Base-by-base conservation (phyloP, 2,329 filamentous ascomycete species). In the Nemania serpens region DNA sequence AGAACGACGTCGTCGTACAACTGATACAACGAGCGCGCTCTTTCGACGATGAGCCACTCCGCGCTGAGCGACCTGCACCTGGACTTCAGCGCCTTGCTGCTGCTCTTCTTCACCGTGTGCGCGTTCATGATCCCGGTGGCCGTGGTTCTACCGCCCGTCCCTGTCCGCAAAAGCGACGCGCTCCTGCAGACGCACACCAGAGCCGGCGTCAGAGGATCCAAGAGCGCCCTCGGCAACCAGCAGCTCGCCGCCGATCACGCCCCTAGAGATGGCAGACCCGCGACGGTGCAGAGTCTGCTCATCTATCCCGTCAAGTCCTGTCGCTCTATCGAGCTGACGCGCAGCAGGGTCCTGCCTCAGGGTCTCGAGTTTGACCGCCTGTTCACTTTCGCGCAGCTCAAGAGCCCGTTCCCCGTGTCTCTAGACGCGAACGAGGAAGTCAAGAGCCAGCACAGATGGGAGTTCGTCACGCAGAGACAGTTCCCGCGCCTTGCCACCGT, bases 301-400 rank as follows among this genome's bases (percentile, higher is more conserved):
- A 83, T 93, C 61, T 94, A 95, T 74, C 93, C 93, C 0, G 78
- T 97, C 74, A 94, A 96, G 77, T 91, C 90, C 58, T 96, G 92
- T 74, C 81, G 79, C 58, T 90, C 89, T 29, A 86, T 96, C 56
- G 91, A 95, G 76, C 75, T 97, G 48, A 77, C 84, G 53, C 78
- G 82, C 62, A 85, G 84, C 61, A 83, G 85, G 55, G 82, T 95
- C 15, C 76, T 91, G 47, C 78, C 85, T 5, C 85, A 85, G 2
- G 92, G 93, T 2, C 81, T 96, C 58, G 84, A 89, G 72, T 90
- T 89, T 74, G 93, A 97, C 75, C 86, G 92, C 5, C 84, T 94
- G 67, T 96, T 93, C 78, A 89, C 87, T 49, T 91, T 97, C 72
- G 92, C 90, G 1, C 89, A 93, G 74, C 79, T 84, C 62, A 79